phyloP scores from a whole-genome alignment of 2,329 filamentous ascomycete genomes.

The Thermoascus crustaceus region DNA sequence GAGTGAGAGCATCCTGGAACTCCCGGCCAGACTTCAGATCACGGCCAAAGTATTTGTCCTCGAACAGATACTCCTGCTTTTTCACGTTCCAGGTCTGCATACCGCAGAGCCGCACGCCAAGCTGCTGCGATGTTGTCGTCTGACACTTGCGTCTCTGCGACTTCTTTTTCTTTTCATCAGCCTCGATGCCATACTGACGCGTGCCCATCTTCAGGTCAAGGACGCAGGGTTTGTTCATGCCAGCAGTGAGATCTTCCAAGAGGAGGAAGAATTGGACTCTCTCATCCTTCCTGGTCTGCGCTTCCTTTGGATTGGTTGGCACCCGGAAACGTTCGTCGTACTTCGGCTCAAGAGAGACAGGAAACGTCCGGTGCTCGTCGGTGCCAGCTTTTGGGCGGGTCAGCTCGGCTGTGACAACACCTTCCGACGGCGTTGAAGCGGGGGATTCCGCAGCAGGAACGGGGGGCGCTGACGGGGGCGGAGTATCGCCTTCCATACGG shows the following conservation, averaged over 20 bases:
- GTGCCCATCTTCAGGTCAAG: constrained; percentile 99
- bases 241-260: constrained; percentile 87
- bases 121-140: constrained; percentile 78
- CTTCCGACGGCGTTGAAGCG: background rate
- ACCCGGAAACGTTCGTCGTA: constrained; percentile 22
- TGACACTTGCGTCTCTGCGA: constrained; percentile 92
- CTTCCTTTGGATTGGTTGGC: constrained; percentile 70
- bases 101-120: constrained; percentile 89
- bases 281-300: constrained; percentile 45
- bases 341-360: constrained; percentile 11
- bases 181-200: constrained; percentile 90
- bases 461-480: constrained; percentile 2
- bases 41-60: constrained; percentile 96
- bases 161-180: constrained; percentile 80
- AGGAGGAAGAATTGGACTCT: constrained; percentile 89
- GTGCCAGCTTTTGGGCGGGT: no score
- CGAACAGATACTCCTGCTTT: constrained; percentile 79
- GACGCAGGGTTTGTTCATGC: constrained; percentile 94
- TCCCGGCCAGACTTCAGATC: constrained; percentile 78
- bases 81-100: constrained; percentile 92
- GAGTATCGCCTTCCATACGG: constrained; percentile 52
- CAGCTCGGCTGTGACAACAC: no score
- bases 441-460: constrained; percentile 1
- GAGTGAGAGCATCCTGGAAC: constrained; percentile 78
- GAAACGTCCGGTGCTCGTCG: constrained; percentile 18